These are phyloP conservation scores for Cydonia oblonga DNA, from an alignment of 331 rosid species.

Conservation along the genomic window DNA sequence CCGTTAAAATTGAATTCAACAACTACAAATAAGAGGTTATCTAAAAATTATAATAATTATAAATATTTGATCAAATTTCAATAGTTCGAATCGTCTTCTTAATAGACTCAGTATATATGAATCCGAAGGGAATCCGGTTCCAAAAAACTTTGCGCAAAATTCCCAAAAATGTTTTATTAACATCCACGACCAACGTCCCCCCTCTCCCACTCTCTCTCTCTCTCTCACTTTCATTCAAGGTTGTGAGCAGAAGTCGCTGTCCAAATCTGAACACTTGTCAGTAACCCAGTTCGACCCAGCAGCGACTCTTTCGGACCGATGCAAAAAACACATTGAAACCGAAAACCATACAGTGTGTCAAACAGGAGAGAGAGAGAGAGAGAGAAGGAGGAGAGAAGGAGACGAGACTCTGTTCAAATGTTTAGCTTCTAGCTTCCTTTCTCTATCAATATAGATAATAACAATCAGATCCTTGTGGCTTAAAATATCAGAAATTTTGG, in stretches of 20 bases:
- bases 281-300: conserved; percentile 6
- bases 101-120: too few species aligned
- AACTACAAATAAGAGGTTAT: too few species aligned
- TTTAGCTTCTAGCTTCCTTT: conserved; percentile 6
- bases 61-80: too few species aligned
- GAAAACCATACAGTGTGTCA: neutral
- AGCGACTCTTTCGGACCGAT: conserved; percentile 21
- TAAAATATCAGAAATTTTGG: neutral
- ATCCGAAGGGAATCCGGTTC: too few species aligned
- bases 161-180: neutral
- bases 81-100: too few species aligned
- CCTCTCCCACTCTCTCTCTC: neutral
- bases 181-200: neutral
- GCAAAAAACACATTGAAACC: neutral
- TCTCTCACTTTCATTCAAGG: conserved; percentile 17
- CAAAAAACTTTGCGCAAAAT: neutral
- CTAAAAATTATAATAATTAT: too few species aligned
- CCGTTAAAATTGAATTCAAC: too few species aligned
- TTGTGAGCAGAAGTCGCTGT: conserved; percentile 43
- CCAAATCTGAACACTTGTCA: conserved; percentile 23
- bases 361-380: neutral
- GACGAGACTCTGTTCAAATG: neutral
- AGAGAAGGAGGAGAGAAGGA: neutral
- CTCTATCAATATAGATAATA: neutral
- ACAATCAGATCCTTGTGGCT: neutral